These are phyloP conservation scores for Graphiopsis chlorocephala DNA, from an alignment of 2,329 filamentous ascomycete genomes.

Conservation along the genomic window DNA sequence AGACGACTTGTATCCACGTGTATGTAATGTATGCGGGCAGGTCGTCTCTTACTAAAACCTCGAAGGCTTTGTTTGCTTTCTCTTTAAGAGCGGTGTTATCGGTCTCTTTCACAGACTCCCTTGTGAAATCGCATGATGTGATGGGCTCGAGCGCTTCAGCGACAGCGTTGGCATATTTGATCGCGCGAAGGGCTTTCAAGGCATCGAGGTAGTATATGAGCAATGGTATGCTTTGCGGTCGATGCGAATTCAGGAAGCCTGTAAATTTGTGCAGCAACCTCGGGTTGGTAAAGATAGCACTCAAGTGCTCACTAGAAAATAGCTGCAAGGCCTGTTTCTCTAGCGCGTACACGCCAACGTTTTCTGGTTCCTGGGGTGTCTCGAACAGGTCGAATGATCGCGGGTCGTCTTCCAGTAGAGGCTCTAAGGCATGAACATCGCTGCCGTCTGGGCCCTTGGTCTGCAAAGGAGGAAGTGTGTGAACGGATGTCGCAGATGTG, in stretches of 20 bases:
- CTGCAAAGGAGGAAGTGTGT: constrained; percentile 43
- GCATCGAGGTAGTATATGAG: constrained; percentile 71
- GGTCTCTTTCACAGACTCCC: constrained; percentile 50
- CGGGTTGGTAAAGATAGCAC: constrained; percentile 63
- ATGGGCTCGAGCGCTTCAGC: constrained; percentile 59
- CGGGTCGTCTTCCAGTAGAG: constrained; percentile 53
- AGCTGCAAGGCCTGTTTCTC: constrained; percentile 64
- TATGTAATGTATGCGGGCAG: constrained; percentile 70
- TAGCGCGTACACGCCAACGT: constrained; percentile 50
- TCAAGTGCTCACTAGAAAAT: constrained; percentile 64
- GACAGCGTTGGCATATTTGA: constrained; percentile 69
- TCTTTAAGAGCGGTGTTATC: constrained; percentile 59
- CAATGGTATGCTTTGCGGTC: constrained; percentile 62
- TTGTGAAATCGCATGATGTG: constrained; percentile 55
- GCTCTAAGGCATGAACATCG: constrained; percentile 45
- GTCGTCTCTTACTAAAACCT: constrained; percentile 63
- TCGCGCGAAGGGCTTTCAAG: constrained; percentile 67
- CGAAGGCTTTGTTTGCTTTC: constrained; percentile 64
- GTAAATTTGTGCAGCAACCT: constrained; percentile 64
- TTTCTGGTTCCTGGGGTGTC: constrained; percentile 30
- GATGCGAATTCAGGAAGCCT: constrained; percentile 59
- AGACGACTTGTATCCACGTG: constrained; percentile 67
- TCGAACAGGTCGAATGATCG: constrained; percentile 54
- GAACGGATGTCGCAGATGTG: constrained; percentile 36
- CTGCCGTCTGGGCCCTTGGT: constrained; percentile 39